A percentile compares a stretch with the other conserved stretches of the same genome.
Conservation (phyloP, 257 asterid species). For the Petunia axillaris region DNA sequence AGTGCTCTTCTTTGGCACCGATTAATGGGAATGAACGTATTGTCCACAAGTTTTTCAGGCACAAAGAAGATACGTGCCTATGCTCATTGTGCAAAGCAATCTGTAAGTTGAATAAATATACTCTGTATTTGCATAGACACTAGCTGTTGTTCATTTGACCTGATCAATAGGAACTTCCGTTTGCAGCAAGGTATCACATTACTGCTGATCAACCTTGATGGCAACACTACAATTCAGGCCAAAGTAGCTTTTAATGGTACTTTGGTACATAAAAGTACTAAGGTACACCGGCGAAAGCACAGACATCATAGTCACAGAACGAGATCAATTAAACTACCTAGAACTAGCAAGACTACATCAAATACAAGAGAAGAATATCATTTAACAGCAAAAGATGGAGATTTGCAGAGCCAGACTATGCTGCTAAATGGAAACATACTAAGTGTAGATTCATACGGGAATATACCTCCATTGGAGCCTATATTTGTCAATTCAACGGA, state of each 20-base stretch:
- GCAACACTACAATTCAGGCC: constrained; percentile 47
- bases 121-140: constrained; percentile 1
- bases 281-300: constrained; percentile 29
- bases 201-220: constrained; percentile 74
- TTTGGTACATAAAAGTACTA: constrained; percentile 3
- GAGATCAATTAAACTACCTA: constrained; percentile 31
- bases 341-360: constrained; percentile 28
- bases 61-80: constrained; percentile 65
- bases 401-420: constrained; percentile 71
- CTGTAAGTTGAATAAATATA: constrained; percentile 49
- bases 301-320: constrained; percentile 37
- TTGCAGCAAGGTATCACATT: constrained; percentile 75
- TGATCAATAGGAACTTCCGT: constrained; percentile 9
- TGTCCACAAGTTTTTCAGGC: constrained; percentile 59
- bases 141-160: neutral
- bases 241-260: constrained; percentile 45
- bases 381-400: constrained; percentile 69
- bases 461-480: constrained; percentile 63
- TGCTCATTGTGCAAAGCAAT: constrained; percentile 75
- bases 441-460: constrained; percentile 48
- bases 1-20: constrained; percentile 96
- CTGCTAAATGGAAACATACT: constrained; percentile 69
- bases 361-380: constrained; percentile 77
- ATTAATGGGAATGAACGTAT: constrained; percentile 70
- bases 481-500: constrained; percentile 50